Evolutionary conservation across 1,284 basidiomycete species (phyloP).

Genomic region (Trametes versicolor): DNA sequence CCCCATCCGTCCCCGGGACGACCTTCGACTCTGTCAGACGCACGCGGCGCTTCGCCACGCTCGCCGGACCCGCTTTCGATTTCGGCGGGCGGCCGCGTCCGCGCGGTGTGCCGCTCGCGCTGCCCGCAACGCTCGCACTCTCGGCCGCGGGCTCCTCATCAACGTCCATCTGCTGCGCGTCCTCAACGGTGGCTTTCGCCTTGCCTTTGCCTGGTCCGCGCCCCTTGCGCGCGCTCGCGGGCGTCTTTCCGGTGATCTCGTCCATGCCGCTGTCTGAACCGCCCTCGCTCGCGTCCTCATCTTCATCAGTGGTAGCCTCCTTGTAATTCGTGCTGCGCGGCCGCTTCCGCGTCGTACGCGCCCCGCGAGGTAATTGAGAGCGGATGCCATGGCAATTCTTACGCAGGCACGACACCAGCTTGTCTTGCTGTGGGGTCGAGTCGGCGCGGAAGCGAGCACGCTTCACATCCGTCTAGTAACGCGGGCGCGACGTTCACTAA

Average conservation of each 20-base stretch:
- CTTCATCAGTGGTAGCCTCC: conserved; percentile 41
- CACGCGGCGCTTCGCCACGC: conserved; percentile 35
- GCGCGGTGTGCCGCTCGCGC: conserved; percentile 26
- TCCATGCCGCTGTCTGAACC: conserved; percentile 46
- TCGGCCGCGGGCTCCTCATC: conserved; percentile 37
- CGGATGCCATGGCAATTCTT: conserved; percentile 61
- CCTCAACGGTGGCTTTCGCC: conserved; percentile 29
- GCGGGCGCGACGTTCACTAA: not conserved
- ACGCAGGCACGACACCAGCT: conserved; percentile 65
- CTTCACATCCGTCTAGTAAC: conserved; percentile 67
- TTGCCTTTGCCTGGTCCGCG: conserved; percentile 20
- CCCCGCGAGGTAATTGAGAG: conserved; percentile 43
- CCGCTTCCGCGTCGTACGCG: conserved; percentile 41
- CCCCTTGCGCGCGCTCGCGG: conserved; percentile 27
- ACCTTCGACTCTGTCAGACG: conserved; percentile 33
- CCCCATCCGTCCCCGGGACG: conserved; percentile 32
- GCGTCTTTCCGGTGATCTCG: conserved; percentile 42
- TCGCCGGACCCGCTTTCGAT: conserved; percentile 26
- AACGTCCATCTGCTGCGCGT: conserved; percentile 42
- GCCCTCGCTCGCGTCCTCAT: conserved; percentile 42
- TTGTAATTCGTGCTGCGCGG: conserved; percentile 39
- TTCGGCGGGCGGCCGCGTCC: conserved; percentile 33
- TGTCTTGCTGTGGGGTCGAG: conserved; percentile 73
- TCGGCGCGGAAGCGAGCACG: conserved; percentile 82
- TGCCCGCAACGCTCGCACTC: conserved; percentile 34